Evolutionary conservation across 139 green algal species (phyloP), one percentile per base, ranked within the genome.

Genomic region (Tetradesmus lagerheimii): DNA sequence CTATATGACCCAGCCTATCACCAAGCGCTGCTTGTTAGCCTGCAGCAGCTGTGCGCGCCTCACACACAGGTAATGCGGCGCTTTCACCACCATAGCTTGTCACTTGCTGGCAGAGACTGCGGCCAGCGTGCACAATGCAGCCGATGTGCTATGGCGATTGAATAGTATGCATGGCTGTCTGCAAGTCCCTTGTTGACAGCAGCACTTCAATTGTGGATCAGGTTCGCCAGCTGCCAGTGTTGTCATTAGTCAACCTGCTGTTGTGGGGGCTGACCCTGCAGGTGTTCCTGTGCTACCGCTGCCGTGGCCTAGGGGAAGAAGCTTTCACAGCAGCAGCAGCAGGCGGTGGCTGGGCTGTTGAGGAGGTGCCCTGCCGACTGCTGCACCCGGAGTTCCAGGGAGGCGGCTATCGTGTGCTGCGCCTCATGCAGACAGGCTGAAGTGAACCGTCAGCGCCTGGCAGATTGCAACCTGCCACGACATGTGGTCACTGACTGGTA

Each of bases 1-100:
- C 81, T 94, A 67, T 94, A 93, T 64, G 89, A 93, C n/a, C 77
- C 64, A 0, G 43, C 80, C 5, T 57, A 47, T 34, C 86, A 90
- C 38, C 31, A 47, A 2, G 29, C 83, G 1, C 89, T 94, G 80
- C 82, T 94, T 39, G 29, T 20, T 3, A 88, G 85, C 29, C 11
- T 94, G 20, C 9, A 50, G 34, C 31, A n/a, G 27, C 85, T 94
- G 47, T 80, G 62, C 1, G 62, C 81, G 41, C 75, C 92, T 57
- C 90, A 94, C 83, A 93, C 92, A 6, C 86, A 90, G 86, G 86
- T 90, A 71, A 74, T 0, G 1, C 27, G 20, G 3, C 37, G 29
- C 38, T n/a, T 83, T 11, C 76, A 39, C 25, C 35, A 45, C 31
- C 35, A 20, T 39, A 82, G 18, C 14, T 82, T 4, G 35, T 41